phyloP scores from a whole-genome alignment of 2,329 filamentous ascomycete species.

The Pestalotiopsis sp. region DNA sequence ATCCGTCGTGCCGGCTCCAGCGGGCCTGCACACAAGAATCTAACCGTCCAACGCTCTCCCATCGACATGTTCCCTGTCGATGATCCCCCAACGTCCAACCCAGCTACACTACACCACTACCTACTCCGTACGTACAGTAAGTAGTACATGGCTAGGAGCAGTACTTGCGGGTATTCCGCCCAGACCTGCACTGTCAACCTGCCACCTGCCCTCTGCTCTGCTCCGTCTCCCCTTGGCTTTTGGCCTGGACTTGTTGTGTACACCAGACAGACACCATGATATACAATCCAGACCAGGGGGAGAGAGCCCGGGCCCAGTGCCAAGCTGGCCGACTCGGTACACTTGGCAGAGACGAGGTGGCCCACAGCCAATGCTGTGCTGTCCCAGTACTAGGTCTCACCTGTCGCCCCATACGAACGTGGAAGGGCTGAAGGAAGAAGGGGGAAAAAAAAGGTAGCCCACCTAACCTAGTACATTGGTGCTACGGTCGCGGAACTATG shows the following conservation, averaged over 20 bases:
- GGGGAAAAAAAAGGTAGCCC: not conserved
- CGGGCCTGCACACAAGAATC: conserved; percentile 12
- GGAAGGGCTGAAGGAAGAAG: not conserved
- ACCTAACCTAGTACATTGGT: not conserved
- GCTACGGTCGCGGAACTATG: conserved; percentile 11
- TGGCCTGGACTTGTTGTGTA: too few relatives aligned
- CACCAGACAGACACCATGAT: too few relatives aligned
- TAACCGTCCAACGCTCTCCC: not conserved
- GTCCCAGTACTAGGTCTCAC: not conserved
- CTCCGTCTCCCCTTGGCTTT: not conserved
- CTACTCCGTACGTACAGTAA: not conserved
- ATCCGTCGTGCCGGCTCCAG: conserved; percentile 11
- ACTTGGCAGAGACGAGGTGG: not conserved
- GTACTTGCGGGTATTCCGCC: not conserved
- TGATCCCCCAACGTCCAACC: conserved; percentile 21
- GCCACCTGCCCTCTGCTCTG: not conserved
- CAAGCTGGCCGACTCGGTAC: not conserved
- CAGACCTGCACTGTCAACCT: conserved; percentile 1
- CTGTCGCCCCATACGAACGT: not conserved
- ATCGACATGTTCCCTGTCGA: conserved; percentile 20
- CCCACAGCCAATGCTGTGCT: not conserved
- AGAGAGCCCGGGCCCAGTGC: not conserved
- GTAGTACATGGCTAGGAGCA: not conserved
- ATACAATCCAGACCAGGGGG: too few relatives aligned
- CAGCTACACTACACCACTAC: not conserved